Base-by-base conservation (phyloP, 129 eudicot species). In the Flaveria brownii region DNA sequence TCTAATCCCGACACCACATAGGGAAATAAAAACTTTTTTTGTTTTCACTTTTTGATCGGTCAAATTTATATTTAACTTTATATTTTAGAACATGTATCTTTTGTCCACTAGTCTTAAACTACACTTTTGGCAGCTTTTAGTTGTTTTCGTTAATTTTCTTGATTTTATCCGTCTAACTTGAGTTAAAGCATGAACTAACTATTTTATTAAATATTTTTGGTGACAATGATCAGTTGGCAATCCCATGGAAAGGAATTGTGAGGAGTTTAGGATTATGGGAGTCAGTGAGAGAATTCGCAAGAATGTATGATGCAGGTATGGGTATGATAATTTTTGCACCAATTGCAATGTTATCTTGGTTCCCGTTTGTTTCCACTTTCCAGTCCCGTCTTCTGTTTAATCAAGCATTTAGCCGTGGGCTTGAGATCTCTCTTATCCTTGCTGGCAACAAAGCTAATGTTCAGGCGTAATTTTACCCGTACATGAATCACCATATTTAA, bases 401-500 rank as follows among this genome's bases (percentile, higher is more conserved):
- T 88, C 99, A 94, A 87, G 99, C 97, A 0, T 94, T 94, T 80
- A 94, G 99, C 68, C 97, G 99, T 16, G 99, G 99, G 15, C 85
- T 94, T 25, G 99, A 94, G 90, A 94, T 94, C 23, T 94, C 99
- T 26, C 83, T 91, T 81, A 94, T 94, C 77, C 93, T 94, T 77
- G 99, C 99, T 75, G 99, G 99, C 20, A 94, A 94, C 96, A 94
- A 94, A 75, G 99, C 99, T 30, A 94, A 94, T 51, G 91, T 94
- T 68, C 83, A 89, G 80, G 62, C 88, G 5, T 81, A 68, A 76
- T 77, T 73, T 14, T 22, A 5, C 22, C 49, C 12, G 28, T 61
- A 74, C 47, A 74, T 73, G 77, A 4, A 20, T 72, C 8, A 22
- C 20, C 13, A 23, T 52, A 55, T 47, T 30, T 56, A 45, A 22